phyloP scores from a whole-genome alignment of 1,284 basidiomycete genomes.

The Irpex rosettiformis region DNA sequence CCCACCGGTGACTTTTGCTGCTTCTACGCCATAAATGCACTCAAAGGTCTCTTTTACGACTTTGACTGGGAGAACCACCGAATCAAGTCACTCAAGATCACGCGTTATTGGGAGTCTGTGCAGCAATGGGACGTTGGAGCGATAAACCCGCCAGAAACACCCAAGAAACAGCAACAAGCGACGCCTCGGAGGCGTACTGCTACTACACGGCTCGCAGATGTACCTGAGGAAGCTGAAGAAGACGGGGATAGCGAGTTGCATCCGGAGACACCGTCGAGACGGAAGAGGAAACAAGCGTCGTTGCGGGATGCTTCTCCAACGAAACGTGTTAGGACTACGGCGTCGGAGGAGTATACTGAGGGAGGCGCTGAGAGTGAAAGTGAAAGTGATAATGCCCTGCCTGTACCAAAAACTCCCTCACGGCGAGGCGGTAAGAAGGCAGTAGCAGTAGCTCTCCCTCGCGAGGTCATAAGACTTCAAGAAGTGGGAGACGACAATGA shows the following conservation, averaged over 20 bases:
- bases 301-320: not conserved
- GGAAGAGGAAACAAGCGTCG: not conserved
- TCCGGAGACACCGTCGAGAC: not conserved
- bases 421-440: not conserved
- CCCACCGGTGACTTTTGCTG: slow-evolving; percentile 40
- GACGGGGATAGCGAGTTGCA: not conserved
- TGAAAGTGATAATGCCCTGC: not conserved
- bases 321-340: not conserved
- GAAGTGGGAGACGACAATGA: not conserved
- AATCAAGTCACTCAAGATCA: slow-evolving; percentile 25
- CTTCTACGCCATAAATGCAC: slow-evolving; percentile 53
- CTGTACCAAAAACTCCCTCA: not conserved
- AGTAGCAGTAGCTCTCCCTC: too few species aligned
- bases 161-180: slow-evolving; percentile 10
- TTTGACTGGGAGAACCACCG: slow-evolving; percentile 56
- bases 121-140: slow-evolving; percentile 7
- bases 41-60: slow-evolving; percentile 57
- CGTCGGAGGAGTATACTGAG: not conserved
- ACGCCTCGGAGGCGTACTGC: not conserved
- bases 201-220: not conserved
- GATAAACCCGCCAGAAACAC: slow-evolving; percentile 3
- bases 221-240: not conserved
- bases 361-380: not conserved
- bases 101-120: slow-evolving; percentile 4
- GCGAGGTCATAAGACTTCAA: too few species aligned